A percentile compares a stretch with the other conserved stretches of the same genome.
phyloP scores from a whole-genome alignment of 768 basidiomycete species.

The Tulasnella calospora region DNA sequence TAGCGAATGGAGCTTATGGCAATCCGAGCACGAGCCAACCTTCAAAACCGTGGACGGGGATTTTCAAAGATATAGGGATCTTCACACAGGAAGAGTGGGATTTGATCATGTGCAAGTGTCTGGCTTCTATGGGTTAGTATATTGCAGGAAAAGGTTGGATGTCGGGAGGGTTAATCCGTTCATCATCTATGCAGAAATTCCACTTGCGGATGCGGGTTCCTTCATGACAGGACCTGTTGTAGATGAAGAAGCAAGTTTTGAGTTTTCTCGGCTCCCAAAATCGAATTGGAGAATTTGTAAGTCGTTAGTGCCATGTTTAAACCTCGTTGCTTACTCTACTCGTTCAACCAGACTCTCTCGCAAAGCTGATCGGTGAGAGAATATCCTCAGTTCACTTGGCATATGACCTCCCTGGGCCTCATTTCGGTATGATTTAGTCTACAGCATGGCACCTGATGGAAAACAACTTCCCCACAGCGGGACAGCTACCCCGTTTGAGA shows the following conservation, averaged over 20 bases:
- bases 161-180: not conserved
- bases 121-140: slow-evolving; percentile 26
- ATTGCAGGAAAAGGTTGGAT: not conserved
- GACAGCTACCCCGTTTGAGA: slow-evolving; percentile 54
- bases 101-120: slow-evolving; percentile 27
- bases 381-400: not conserved
- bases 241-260: slow-evolving; percentile 67
- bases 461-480: slow-evolving; percentile 32
- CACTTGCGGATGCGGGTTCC: slow-evolving; percentile 62
- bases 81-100: slow-evolving; percentile 28
- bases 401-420: not conserved
- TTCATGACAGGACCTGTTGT: slow-evolving; percentile 70
- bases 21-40: slow-evolving; percentile 23
- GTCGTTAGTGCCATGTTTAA: not conserved
- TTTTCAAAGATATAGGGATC: slow-evolving; percentile 31
- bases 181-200: slow-evolving; percentile 48
- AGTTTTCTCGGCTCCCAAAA: slow-evolving; percentile 66
- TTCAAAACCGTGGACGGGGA: slow-evolving; percentile 24
- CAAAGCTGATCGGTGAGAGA: slow-evolving; percentile 37
- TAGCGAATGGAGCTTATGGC: slow-evolving; percentile 30
- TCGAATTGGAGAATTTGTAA: slow-evolving; percentile 58
- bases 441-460: slow-evolving; percentile 72
- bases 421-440: slow-evolving; percentile 39
- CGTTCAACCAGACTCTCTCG: slow-evolving; percentile 57
- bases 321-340: not conserved